Conservation (phyloP, 306 rosid genomes). For the Castanopsis chinensis region DNA sequence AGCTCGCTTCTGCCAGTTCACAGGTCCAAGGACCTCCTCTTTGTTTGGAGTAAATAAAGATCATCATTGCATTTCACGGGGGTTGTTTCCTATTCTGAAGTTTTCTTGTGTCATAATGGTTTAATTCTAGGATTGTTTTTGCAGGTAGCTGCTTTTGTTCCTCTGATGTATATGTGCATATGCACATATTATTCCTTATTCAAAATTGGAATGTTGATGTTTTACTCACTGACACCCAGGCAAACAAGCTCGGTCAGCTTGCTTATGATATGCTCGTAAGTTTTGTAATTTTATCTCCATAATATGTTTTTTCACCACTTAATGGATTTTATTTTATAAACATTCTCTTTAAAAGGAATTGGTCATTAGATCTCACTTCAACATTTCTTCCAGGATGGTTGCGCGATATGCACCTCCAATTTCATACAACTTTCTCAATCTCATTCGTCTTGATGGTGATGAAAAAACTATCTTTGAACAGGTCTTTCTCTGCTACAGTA, state of each 20-base stretch:
- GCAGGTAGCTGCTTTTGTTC: conserved; percentile 84
- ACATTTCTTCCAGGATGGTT: conserved; percentile 62
- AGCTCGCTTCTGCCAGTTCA: background rate
- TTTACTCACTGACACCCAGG: conserved; percentile 87
- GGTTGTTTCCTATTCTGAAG: background rate
- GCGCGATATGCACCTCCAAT: conserved; percentile 96
- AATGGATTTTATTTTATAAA: background rate
- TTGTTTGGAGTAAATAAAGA: background rate
- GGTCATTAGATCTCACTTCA: conserved; percentile 8
- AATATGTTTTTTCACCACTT: background rate
- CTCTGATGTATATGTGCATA: conserved; percentile 93
- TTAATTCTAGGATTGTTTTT: conserved; percentile 20
- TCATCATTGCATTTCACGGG: background rate
- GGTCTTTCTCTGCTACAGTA: conserved; percentile 39
- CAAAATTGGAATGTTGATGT: conserved; percentile 86
- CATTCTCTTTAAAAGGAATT: background rate
- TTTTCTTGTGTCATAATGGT: background rate
- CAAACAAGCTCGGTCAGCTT: conserved; percentile 95
- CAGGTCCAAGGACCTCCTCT: background rate
- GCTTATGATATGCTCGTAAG: conserved; percentile 99
- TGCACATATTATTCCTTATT: conserved; percentile 95
- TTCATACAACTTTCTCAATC: conserved; percentile 95
- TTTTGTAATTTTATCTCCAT: conserved; percentile 5
- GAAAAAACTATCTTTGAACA: conserved; percentile 66
- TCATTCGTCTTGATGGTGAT: conserved; percentile 60